phyloP scores from a whole-genome alignment of 1,284 basidiomycete genomes.

The Ustilago curta region DNA sequence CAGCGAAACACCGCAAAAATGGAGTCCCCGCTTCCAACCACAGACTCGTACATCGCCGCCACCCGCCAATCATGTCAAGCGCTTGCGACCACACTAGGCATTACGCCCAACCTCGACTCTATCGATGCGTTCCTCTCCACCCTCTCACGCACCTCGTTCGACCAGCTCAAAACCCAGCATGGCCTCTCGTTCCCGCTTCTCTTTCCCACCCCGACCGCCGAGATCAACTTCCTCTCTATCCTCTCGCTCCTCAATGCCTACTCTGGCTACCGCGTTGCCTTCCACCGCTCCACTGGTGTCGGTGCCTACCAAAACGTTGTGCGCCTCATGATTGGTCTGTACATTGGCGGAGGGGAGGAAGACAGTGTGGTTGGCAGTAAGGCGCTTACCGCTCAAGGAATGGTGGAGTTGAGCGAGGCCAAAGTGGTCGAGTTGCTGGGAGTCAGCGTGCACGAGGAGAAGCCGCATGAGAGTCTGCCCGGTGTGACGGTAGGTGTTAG shows the following conservation, averaged over 20 bases:
- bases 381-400: slow-evolving; percentile 37
- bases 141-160: slow-evolving; percentile 27
- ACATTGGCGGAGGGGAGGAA: slow-evolving; percentile 40
- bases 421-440: slow-evolving; percentile 53
- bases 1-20: neutral
- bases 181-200: slow-evolving; percentile 60
- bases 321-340: slow-evolving; percentile 56
- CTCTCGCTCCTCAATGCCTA: slow-evolving; percentile 62
- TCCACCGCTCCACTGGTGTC: slow-evolving; percentile 55
- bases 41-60: slow-evolving; percentile 10
- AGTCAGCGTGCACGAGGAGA: slow-evolving; percentile 73
- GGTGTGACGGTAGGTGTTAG: slow-evolving; percentile 79
- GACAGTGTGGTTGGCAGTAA: slow-evolving; percentile 19
- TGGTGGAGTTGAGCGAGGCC: slow-evolving; percentile 31
- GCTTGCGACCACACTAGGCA: neutral
- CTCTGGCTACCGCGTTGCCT: slow-evolving; percentile 56
- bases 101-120: slow-evolving; percentile 23
- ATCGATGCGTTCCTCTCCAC: slow-evolving; percentile 51
- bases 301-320: slow-evolving; percentile 63
- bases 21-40: slow-evolving; percentile 17
- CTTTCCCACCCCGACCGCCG: slow-evolving; percentile 46
- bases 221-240: slow-evolving; percentile 63
- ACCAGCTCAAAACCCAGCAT: slow-evolving; percentile 44
- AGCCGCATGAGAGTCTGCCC: slow-evolving; percentile 77
- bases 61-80: slow-evolving; percentile 33